phyloP scores from a whole-genome alignment of 352 stramenopile genomes.

The Thraustotheca clavata region DNA sequence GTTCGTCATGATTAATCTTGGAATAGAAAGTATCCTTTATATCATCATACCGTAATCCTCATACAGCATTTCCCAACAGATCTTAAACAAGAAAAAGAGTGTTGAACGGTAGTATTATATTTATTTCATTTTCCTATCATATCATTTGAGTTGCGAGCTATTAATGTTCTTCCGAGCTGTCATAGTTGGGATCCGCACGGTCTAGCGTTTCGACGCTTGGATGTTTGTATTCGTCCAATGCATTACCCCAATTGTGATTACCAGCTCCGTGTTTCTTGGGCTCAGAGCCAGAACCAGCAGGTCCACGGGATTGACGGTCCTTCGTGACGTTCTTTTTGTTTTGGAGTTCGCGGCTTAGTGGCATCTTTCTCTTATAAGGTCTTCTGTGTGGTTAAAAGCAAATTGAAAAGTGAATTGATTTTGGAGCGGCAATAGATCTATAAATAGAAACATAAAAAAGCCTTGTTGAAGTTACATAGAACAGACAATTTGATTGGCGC shows the following conservation, averaged over 20 bases:
- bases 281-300: conserved; percentile 32
- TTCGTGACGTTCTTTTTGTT: conserved; percentile 85
- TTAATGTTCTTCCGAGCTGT: conserved; percentile 31
- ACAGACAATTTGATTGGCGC: background rate
- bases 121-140: too few species aligned
- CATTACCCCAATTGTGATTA: conserved; percentile 68
- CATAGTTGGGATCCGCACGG: conserved; percentile 72
- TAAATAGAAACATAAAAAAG: background rate
- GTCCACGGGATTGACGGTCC: conserved; percentile 70
- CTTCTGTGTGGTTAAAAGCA: background rate
- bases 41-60: background rate
- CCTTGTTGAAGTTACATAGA: background rate
- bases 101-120: too few species aligned
- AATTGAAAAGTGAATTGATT: conserved; percentile 7
- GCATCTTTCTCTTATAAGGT: too few species aligned
- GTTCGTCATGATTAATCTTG: background rate
- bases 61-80: too few species aligned
- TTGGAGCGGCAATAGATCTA: background rate
- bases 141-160: too few species aligned
- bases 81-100: too few species aligned
- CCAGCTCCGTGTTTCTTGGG: conserved; percentile 76
- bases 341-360: conserved; percentile 60
- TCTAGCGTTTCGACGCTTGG: conserved; percentile 31
- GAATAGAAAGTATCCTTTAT: background rate
- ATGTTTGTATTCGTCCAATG: conserved; percentile 17